phyloP scores from a whole-genome alignment of 139 green algal species.

The Zygnema circumcarinatum region DNA sequence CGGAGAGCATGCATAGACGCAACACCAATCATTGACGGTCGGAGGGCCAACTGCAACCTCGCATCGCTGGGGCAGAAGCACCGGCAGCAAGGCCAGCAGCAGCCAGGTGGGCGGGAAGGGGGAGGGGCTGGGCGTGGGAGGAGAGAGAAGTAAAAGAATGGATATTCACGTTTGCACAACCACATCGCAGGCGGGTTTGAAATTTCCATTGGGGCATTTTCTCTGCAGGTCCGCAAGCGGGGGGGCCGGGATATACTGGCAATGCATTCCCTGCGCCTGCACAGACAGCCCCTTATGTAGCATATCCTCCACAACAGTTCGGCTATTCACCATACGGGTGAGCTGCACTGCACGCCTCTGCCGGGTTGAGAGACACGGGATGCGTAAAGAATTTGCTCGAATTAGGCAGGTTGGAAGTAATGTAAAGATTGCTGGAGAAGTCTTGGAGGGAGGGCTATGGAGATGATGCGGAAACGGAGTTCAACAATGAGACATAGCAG shows the following conservation, averaged over 20 bases:
- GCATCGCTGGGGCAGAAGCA: slow-evolving; percentile 52
- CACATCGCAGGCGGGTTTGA: slow-evolving; percentile 16
- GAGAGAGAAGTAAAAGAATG: no score
- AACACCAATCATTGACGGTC: slow-evolving; percentile 42
- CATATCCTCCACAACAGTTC: slow-evolving; percentile 13
- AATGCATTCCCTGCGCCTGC: neutral
- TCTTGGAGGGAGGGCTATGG: neutral
- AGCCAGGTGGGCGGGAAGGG: neutral
- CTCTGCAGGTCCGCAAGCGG: slow-evolving; percentile 5
- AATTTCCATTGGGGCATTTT: neutral
- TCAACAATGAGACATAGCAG: neutral
- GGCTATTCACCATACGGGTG: slow-evolving; percentile 27
- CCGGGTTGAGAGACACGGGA: neutral
- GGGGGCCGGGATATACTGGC: neutral
- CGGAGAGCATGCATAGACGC: slow-evolving; percentile 35
- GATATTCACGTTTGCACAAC: neutral
- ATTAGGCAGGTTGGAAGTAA: slow-evolving; percentile 38
- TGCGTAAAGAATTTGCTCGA: slow-evolving; percentile 2
- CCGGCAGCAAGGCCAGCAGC: slow-evolving; percentile 34
- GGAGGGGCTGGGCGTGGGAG: neutral
- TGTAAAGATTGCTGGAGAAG: neutral
- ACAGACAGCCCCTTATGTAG: slow-evolving; percentile 10
- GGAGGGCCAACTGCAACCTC: slow-evolving; percentile 51
- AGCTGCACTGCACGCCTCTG: neutral
- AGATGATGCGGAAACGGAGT: neutral